Evolutionary conservation across 2,329 filamentous ascomycete species (phyloP), one percentile per base, ranked within the genome.

Genomic region (Chaetomium globosum): DNA sequence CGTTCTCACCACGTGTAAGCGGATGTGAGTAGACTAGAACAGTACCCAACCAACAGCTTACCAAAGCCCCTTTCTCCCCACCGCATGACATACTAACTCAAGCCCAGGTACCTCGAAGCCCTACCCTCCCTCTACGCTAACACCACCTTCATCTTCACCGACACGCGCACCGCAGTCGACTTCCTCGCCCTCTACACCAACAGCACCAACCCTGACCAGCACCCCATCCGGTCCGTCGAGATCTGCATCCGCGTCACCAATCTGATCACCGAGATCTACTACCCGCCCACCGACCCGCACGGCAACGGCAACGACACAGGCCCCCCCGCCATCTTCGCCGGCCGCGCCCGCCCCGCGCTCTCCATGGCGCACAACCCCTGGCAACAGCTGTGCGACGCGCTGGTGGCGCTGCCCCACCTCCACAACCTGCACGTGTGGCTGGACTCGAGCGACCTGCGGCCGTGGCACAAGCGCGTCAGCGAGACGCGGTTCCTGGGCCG

Each of bases 61-160:
- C 36, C 36, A 13, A 13, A n/a, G 23, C 6, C 28, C 12, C n/a
- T n/a, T 30, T n/a, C 3, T 30, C 12, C 2, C 36, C 28, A 33
- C 19, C 16, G 5, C 39, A n/a, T 19, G 39, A 6, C 12, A 26
- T 43, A 8, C 19, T 60, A 12, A 61, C n/a, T 4, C 59, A 1
- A 12, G 10, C 1, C 21, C 39, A 75, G 73, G 66, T 75, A 75
- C 65, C 53, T 70, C 4, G 74, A 76, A 57, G 68, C 61, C 54
- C 60, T 72, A 21, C 65, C 68, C 1, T 67, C 71, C 8, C 63
- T 76, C 28, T 74, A 73, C 60, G 31, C 56, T 16, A 59, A 58
- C 56, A 63, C 73, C 5, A 75, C 72, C 36, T 75, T 75, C 64
- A 66, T 73, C 66, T 73, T 76, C 52, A 75, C 71, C 63, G 70